Percentiles rank a stretch among this genome's conserved stretches.
phyloP scores from a whole-genome alignment of 371 early-diverging fungal species.

The Vairimorpha necatrix region DNA sequence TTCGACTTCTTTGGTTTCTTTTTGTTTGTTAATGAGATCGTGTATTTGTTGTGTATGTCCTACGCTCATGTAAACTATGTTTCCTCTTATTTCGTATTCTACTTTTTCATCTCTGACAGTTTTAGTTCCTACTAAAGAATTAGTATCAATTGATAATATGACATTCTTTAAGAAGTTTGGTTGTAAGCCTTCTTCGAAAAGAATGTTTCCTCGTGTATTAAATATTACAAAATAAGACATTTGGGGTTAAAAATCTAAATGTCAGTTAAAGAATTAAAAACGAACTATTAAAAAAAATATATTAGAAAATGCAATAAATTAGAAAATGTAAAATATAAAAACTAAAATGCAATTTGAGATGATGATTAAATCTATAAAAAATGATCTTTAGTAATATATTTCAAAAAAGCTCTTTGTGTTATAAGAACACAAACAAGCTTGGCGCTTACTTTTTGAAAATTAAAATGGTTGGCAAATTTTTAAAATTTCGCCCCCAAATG shows the following conservation, averaged over 20 bases:
- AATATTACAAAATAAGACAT: conserved; percentile 54
- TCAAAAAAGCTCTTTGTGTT: no score
- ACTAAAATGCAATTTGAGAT: no score
- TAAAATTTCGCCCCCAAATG: conserved; percentile 30
- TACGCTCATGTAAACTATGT: conserved; percentile 41
- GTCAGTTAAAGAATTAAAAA: not conserved
- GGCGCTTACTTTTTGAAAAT: not conserved
- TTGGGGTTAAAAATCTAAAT: not conserved
- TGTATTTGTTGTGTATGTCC: not conserved
- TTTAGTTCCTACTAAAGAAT: not conserved
- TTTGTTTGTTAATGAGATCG: conserved; percentile 9
- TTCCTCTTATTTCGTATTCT: conserved; percentile 51
- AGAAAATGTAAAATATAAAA: no score
- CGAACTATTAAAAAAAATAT: not conserved
- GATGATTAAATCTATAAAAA: no score
- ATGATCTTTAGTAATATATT: no score
- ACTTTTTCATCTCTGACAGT: conserved; percentile 40
- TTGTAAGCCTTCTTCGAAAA: conserved; percentile 41
- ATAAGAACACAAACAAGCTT: no score
- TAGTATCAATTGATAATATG: conserved; percentile 26
- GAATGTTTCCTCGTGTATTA: conserved; percentile 41
- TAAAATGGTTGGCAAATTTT: not conserved
- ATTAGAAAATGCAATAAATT: not conserved
- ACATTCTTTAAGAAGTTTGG: conserved; percentile 40
- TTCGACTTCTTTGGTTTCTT: conserved; percentile 14